Conservation (phyloP, 106 monocot genomes). For the Dendrobium nobile region DNA sequence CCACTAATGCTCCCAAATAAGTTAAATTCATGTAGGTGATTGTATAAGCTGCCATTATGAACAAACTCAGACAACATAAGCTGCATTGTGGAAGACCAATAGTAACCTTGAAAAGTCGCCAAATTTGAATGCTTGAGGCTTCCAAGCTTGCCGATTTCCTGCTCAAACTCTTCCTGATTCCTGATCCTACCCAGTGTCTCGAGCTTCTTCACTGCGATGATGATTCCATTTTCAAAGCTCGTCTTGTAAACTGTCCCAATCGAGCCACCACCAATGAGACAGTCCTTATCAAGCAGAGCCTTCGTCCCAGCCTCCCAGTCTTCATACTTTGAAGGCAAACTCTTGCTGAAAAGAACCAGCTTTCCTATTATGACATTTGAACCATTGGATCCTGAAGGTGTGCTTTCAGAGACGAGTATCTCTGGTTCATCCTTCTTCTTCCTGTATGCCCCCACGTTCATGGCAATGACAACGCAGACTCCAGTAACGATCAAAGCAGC, state of each 20-base stretch:
- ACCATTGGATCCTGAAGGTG: constrained; percentile 29
- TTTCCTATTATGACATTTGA: constrained; percentile 70
- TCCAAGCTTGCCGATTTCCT: constrained; percentile 69
- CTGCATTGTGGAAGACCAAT: constrained; percentile 83
- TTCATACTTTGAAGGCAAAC: constrained; percentile 72
- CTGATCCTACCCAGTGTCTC: constrained; percentile 68
- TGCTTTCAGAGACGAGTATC: constrained; percentile 55
- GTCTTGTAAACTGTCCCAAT: constrained; percentile 82
- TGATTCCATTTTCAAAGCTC: constrained; percentile 54
- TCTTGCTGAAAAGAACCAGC: constrained; percentile 96
- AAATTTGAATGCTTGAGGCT: constrained; percentile 64
- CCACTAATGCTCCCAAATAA: neutral
- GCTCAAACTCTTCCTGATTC: constrained; percentile 94
- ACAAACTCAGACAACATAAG: constrained; percentile 73
- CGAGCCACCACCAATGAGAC: constrained; percentile 65
- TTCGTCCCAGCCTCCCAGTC: constrained; percentile 92
- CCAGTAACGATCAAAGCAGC: constrained; percentile 59
- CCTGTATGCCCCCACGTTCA: constrained; percentile 52
- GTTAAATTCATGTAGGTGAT: constrained; percentile 54
- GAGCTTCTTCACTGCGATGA: constrained; percentile 88
- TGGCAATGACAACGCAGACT: constrained; percentile 51
- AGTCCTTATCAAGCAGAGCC: constrained; percentile 82
- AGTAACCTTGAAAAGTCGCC: constrained; percentile 78
- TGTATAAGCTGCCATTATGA: constrained; percentile 60
- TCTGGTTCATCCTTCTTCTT: constrained; percentile 35